Conservation (phyloP, 2,329 filamentous ascomycete species). For the Cordyceps cicadae region DNA sequence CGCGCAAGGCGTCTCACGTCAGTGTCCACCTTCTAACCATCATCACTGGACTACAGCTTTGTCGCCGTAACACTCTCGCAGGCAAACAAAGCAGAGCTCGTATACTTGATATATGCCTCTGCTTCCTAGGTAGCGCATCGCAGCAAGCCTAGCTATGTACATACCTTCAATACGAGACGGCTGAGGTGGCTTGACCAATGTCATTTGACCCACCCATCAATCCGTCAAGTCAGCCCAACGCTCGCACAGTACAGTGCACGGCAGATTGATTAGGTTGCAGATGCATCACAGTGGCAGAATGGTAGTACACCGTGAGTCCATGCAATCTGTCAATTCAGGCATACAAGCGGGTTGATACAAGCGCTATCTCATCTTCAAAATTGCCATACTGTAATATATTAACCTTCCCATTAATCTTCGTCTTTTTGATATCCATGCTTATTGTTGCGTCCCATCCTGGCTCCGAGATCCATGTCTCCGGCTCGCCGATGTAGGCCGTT, state of each 20-base stretch:
- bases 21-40: background rate
- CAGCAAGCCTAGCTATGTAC: no score
- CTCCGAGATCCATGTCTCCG: slow-evolving; percentile 41
- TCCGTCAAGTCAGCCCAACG: no score
- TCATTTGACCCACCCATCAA: no score
- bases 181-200: no score
- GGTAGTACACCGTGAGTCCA: no score
- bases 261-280: no score
- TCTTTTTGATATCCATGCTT: slow-evolving; percentile 37
- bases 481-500: slow-evolving; percentile 54
- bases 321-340: background rate
- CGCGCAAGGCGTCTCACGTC: background rate
- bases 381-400: background rate
- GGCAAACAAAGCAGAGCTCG: background rate
- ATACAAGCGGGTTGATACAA: background rate
- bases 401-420: slow-evolving; percentile 27
- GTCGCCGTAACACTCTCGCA: background rate
- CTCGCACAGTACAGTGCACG: no score
- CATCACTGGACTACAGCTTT: background rate
- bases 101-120: no score
- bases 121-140: no score
- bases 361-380: background rate
- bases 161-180: no score
- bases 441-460: slow-evolving; percentile 42
- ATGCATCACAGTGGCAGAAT: no score